Base-by-base conservation (phyloP, 345 rosid genomes). In the Salix arbutifolia region DNA sequence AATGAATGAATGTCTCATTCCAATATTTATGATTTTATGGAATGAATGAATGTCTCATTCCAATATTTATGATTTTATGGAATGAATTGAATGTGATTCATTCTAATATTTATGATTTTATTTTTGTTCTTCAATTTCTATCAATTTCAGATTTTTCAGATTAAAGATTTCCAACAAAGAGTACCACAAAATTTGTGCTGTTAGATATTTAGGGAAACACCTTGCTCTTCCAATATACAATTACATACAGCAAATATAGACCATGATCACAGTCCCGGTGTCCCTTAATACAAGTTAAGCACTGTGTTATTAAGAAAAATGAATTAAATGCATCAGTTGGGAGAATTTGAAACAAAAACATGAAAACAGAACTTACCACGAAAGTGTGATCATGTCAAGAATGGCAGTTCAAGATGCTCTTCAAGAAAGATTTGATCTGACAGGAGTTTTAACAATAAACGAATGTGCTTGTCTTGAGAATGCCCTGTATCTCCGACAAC, bases 401-500 rank as follows among this genome's bases (percentile, higher is more conserved):
- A 75, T 33, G 46, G 30, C 16, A 23, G 40, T n/a, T 40, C n/a
- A 48, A 35, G 69, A 5, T 14, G 40, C 13, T 71, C 81, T 67
- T 42, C 69, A 67, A 42, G 73, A 69, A 72, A 56, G 44, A 78
- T 72, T 60, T 65, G 78, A 28, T 53, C 48, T 19, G 69, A 19
- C 25, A 81, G 65, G 25, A 60, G 38, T 67, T 71, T 25, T 37
- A 61, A 65, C 60, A 74, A 18, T 40, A 58, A 50, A 64, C 26
- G 76, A 67, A 65, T 74, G 33, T 61, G 80, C 26, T 69, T 23
- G 28, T 70, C 74, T 69, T 38, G 67, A 53, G 75, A 75, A 64
- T 50, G 83, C 16, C 74, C 75, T 52, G 44, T 58, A 23, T 75
- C 78, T 69, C 61, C 74, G 56, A 56, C 78, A 46, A 64, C 26